Base-by-base conservation (phyloP, 495 filamentous ascomycete species). In the Podospora anserina region DNA sequence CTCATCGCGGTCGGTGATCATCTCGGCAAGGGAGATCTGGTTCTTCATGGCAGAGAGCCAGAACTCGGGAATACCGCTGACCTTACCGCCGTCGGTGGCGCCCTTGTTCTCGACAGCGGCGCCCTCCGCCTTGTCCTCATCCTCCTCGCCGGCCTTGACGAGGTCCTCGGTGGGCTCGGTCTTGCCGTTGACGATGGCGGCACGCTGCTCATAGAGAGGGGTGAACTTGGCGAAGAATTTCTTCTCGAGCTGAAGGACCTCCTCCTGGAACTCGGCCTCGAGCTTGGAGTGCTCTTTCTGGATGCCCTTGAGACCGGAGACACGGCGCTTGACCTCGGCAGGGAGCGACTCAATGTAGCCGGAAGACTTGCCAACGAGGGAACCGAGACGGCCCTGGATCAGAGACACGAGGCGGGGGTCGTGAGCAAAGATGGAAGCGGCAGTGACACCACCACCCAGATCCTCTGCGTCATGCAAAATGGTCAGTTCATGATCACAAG, bases 41-140 rank as follows among this genome's bases (percentile, higher is more conserved):
- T 98, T 99, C 86, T 99, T 99, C 95, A 99, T 98, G 70, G 96
- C 93, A 68, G 94, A 97, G 30, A 99, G 85, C 96, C 96, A 99
- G 85, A 99, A 99, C 80, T 99, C 96, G 44, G 96, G 96, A 69
- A 98, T 97, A 74, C 94, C 94, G 70, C 83, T 82, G 59, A 87
- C 83, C 69, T 80, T 77, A 63, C 80, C 78, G 57, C 76, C 71
- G 58, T 77, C 74, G 68, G 83, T 82, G 53, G 81, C 65, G 11
- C 77, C 59, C 66, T 77, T 74, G 66, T 84, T 81, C 64, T 87
- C 82, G 49, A 79, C 75, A 71, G 75, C 70, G 54, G 80, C 78
- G 6, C 79, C 77, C 57, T 90, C 85, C 1, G 87, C 83, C 53
- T 90, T 23, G 23, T 23, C 89, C 11, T 92, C 86, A 64, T 92